Percentiles rank a stretch among this genome's conserved stretches.
These are phyloP conservation scores for Ammopiptanthus mongolicus DNA, from an alignment of 306 rosid genomes.

Conservation along the genomic window DNA sequence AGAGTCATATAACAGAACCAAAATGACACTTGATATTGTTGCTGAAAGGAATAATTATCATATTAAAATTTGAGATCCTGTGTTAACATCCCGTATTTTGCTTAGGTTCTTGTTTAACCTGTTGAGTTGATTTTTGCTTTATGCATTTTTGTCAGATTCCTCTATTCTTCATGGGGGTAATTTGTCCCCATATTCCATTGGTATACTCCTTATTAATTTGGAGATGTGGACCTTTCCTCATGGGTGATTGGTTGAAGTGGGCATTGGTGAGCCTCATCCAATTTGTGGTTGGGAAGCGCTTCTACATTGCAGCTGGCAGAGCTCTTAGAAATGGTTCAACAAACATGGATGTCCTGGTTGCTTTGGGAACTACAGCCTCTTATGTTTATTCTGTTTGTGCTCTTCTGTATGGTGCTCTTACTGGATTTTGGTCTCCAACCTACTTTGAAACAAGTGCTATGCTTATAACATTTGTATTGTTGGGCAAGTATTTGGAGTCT, in stretches of 20 bases:
- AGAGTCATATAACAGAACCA: background rate
- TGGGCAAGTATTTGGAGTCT: constrained; percentile 90
- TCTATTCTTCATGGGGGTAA: constrained; percentile 62
- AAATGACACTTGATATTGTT: background rate
- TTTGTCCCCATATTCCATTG: constrained; percentile 79
- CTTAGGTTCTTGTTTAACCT: background rate
- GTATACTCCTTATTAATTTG: constrained; percentile 63
- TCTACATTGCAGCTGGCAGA: constrained; percentile 81
- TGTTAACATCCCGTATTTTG: background rate
- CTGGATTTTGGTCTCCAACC: constrained; percentile 91
- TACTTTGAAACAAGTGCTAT: constrained; percentile 93
- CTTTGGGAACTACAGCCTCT: constrained; percentile 89
- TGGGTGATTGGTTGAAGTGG: constrained; percentile 95
- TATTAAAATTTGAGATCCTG: background rate
- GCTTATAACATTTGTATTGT: constrained; percentile 85
- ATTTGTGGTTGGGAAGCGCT: constrained; percentile 81
- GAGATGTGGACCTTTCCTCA: constrained; percentile 84
- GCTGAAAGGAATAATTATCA: background rate
- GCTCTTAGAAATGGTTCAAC: constrained; percentile 90
- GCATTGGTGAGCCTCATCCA: constrained; percentile 73
- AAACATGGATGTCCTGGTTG: constrained; percentile 95
- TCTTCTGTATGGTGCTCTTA: constrained; percentile 74
- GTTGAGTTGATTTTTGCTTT: constrained; percentile 7
- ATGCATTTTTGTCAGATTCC: constrained; percentile 54
- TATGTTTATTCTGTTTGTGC: constrained; percentile 84